Base-by-base conservation (phyloP, 176 grass and related monocot species). In the Eragrostis nindensis region DNA sequence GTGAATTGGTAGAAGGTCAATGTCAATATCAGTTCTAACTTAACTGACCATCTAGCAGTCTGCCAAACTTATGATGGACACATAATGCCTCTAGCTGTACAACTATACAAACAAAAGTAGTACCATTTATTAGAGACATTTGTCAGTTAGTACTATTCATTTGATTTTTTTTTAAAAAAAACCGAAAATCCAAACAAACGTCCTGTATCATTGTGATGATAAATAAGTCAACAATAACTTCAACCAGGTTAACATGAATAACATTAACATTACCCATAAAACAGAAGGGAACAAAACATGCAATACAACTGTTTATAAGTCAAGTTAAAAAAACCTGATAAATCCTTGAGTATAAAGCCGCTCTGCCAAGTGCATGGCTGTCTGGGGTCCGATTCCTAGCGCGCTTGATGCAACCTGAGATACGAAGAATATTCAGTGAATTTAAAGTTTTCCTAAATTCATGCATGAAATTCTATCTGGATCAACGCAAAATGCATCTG, bases 361-460 rank as follows among this genome's bases (percentile, higher is more conserved):
- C 90, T 98, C 95, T 2, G 95, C 86, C 80, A 98, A 85, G 67
- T 98, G 95, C 95, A 98, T 98, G 30, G 95, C 78, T 81, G 81
- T 91, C 47, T 94, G 95, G 64, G 92, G 95, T 75, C 92, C 95
- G 67, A 98, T 77, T 69, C 95, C 92, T 55, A 98, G 85, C 32
- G 95, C 77, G 86, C 95, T 94, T 77, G 95, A 98, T 77, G 95
- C 95, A 87, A 98, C 81, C 92, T 98, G 79, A 64, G 62, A 88
- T 45, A 65, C 62, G 65, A 78, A 70, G 56, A 73, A 82, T 53
- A 81, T 40, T 52, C 32, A 63, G 73, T 47, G 84, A 89, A 83
- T 43, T 70, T 42, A 54, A 77, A 43, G 17, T 50, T 73, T 74
- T 19, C 71, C 48, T 71, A 2, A 45, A 65, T 9, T 36, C 59